Evolutionary conservation across 345 rosid species (phyloP).

Genomic region (Bruguiera sexangula): DNA sequence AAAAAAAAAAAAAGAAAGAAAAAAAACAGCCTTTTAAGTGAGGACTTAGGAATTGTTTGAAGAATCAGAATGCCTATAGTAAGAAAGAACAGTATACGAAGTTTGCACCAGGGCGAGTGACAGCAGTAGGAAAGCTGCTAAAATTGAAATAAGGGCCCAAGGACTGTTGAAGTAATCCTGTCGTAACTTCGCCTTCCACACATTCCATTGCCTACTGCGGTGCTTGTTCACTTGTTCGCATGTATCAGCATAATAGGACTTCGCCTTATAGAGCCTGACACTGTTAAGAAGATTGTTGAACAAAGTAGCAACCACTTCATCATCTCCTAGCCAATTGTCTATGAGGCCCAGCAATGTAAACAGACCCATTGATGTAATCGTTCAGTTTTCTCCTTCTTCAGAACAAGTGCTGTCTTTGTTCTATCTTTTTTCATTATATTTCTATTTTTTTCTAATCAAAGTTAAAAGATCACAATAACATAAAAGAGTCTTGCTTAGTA

Average conservation of each 20-base stretch:
- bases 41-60: no score
- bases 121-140: slow-evolving; percentile 4
- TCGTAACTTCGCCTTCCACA: slow-evolving; percentile 5
- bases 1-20: no score
- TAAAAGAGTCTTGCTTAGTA: no score
- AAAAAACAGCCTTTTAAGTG: no score
- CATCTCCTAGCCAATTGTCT: slow-evolving; percentile 14
- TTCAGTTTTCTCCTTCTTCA: no score
- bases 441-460: no score
- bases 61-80: background rate
- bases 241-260: background rate
- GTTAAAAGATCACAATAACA: no score
- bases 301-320: slow-evolving; percentile 18
- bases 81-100: background rate
- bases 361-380: no score
- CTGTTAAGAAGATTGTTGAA: slow-evolving; percentile 13
- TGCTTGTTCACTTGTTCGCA: background rate
- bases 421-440: no score
- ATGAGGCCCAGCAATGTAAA: slow-evolving; percentile 1
- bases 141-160: slow-evolving; percentile 7
- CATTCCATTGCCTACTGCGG: background rate
- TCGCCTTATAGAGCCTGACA: background rate
- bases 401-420: no score
- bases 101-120: background rate
- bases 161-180: slow-evolving; percentile 16